These are phyloP conservation scores for Penicillium janthinellum DNA, from an alignment of 2,329 filamentous ascomycete genomes.

Conservation along the genomic window DNA sequence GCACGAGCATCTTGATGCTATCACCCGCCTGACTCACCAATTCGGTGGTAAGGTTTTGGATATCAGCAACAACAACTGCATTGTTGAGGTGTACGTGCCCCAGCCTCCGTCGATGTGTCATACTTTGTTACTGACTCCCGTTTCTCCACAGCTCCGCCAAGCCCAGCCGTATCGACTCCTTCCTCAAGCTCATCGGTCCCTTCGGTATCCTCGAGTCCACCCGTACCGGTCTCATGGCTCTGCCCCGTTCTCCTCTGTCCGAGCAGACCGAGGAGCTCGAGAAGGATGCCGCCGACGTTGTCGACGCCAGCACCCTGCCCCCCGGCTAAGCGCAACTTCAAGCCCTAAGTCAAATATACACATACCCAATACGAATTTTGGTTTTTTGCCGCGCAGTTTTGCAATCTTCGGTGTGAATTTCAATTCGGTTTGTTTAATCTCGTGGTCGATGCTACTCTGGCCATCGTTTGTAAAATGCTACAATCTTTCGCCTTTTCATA, in stretches of 20 bases:
- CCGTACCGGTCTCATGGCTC: constrained; percentile 92
- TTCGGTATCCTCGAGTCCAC: constrained; percentile 97
- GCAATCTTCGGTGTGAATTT: constrained; percentile 14
- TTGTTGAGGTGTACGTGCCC: constrained; percentile 83
- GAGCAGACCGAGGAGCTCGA: constrained; percentile 70
- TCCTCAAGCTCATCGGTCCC: constrained; percentile 90
- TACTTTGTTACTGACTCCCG: background rate
- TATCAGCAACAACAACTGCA: constrained; percentile 98
- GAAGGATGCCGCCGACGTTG: constrained; percentile 92
- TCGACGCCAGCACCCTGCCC: constrained; percentile 90
- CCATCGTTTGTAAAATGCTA: constrained; percentile 2
- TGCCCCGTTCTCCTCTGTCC: constrained; percentile 87
- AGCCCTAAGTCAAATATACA: constrained; percentile 25
- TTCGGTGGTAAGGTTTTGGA: constrained; percentile 97
- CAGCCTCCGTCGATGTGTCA: background rate
- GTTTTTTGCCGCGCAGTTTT: constrained; percentile 17
- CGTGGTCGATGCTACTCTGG: background rate
- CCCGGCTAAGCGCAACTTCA: constrained; percentile 66
- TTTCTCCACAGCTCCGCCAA: constrained; percentile 74
- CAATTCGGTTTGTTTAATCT: background rate
- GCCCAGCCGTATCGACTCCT: constrained; percentile 89
- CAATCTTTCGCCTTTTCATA: background rate
- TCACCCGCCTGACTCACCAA: constrained; percentile 95
- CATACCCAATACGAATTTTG: constrained; percentile 29
- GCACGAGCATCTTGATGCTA: constrained; percentile 93